phyloP scores from a whole-genome alignment of 345 rosid species.

The Populus alba region DNA sequence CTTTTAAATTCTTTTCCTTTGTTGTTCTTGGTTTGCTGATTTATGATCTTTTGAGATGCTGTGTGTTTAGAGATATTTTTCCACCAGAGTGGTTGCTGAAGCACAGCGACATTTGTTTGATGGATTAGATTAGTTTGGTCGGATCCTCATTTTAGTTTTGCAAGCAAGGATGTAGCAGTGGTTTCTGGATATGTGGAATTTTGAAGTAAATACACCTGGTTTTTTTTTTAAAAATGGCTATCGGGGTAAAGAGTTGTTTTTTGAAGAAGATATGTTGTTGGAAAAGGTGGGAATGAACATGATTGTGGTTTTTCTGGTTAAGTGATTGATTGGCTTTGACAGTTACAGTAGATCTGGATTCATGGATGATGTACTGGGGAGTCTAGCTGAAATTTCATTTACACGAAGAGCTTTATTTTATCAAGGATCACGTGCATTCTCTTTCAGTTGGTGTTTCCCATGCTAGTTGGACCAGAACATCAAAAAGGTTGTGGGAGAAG shows the following conservation, averaged over 20 bases:
- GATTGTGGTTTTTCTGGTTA: conserved; percentile 16
- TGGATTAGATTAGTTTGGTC: neutral
- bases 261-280: neutral
- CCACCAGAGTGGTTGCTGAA: conserved; percentile 53
- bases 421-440: conserved; percentile 18
- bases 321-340: conserved; percentile 8
- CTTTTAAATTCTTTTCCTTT: conserved; percentile 31
- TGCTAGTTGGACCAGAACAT: conserved; percentile 1
- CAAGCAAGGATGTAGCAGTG: conserved; percentile 22
- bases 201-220: conserved; percentile 19
- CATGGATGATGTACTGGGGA: neutral
- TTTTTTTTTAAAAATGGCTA: conserved; percentile 16
- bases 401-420: conserved; percentile 2
- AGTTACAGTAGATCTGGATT: conserved; percentile 18
- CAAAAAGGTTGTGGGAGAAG: neutral
- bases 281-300: conserved; percentile 1
- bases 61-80: conserved; percentile 43
- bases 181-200: conserved; percentile 23
- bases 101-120: conserved; percentile 16
- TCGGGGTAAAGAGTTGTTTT: conserved; percentile 15
- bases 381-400: neutral
- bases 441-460: conserved; percentile 12
- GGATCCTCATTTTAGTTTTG: conserved; percentile 21
- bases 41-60: conserved; percentile 45
- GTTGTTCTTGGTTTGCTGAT: conserved; percentile 37